A percentile compares a stretch with the other conserved stretches of the same genome.
phyloP scores from a whole-genome alignment of 2,329 filamentous ascomycete genomes.

The Pseudocercospora fijiensis region DNA sequence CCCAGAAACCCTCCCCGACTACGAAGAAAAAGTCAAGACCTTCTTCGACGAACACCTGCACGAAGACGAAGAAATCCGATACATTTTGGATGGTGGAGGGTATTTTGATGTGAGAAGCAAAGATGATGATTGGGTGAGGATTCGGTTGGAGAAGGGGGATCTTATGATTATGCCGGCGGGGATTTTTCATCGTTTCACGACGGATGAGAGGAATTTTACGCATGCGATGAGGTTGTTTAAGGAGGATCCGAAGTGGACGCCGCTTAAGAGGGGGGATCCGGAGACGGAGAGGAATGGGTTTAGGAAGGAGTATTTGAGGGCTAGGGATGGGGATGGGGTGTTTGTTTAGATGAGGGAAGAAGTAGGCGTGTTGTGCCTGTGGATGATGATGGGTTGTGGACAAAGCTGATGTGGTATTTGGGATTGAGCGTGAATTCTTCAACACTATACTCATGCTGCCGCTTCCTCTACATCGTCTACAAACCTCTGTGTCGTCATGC shows the following conservation, averaged over 20 bases:
- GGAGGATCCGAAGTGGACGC: constrained; percentile 98
- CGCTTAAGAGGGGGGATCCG: constrained; percentile 68
- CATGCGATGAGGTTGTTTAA: constrained; percentile 96
- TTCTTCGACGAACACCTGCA: constrained; percentile 97
- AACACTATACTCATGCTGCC: background rate
- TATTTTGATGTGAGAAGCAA: constrained; percentile 89
- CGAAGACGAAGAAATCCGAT: constrained; percentile 97
- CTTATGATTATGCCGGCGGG: constrained; percentile 90
- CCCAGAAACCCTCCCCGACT: constrained; percentile 76
- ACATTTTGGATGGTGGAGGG: constrained; percentile 82
- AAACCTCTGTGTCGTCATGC: background rate
- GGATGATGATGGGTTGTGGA: background rate
- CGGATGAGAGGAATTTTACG: constrained; percentile 86
- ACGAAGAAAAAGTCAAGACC: constrained; percentile 88
- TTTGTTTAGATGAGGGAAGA: constrained; percentile 7
- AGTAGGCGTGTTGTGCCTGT: too few species aligned
- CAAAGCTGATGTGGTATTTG: too few species aligned
- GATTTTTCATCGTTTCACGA: constrained; percentile 97
- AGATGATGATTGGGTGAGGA: constrained; percentile 84
- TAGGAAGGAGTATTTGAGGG: constrained; percentile 71
- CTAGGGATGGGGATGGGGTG: constrained; percentile 18
- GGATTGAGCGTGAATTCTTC: background rate
- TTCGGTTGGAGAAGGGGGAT: constrained; percentile 80
- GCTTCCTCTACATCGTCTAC: background rate
- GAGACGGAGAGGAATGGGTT: constrained; percentile 78